These are phyloP conservation scores for Ogataea pignaliae DNA, from an alignment of 805 yeast genomes.

Conservation along the genomic window DNA sequence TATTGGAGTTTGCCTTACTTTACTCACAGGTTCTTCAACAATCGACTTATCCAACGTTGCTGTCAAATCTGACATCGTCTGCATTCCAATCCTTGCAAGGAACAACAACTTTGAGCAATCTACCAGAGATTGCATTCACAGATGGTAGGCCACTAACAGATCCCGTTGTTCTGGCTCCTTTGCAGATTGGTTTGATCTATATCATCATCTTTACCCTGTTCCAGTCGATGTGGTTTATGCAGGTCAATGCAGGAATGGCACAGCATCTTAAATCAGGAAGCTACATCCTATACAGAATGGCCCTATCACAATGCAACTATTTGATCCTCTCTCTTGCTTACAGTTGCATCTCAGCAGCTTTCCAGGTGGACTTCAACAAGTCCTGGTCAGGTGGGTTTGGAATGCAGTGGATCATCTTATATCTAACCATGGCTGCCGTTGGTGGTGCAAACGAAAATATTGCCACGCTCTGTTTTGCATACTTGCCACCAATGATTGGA, in stretches of 20 bases:
- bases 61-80: conserved; percentile 25
- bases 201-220: conserved; percentile 69
- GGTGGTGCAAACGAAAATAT: conserved; percentile 72
- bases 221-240: conserved; percentile 57
- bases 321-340: conserved; percentile 55
- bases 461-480: conserved; percentile 45
- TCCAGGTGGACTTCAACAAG: conserved; percentile 54
- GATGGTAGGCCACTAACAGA: conserved; percentile 51
- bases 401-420: conserved; percentile 68
- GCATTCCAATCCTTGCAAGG: conserved; percentile 18
- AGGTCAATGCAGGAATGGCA: conserved; percentile 48
- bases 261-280: conserved; percentile 37
- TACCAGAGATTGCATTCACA: conserved; percentile 16
- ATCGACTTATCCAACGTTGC: conserved; percentile 22
- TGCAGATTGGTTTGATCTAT: conserved; percentile 73
- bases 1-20: conserved; percentile 32
- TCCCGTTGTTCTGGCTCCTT: conserved; percentile 55
- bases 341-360: conserved; percentile 59
- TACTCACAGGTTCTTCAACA: conserved; percentile 20
- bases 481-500: conserved; percentile 61
- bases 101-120: conserved; percentile 14
- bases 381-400: conserved; percentile 66
- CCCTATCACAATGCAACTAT: conserved; percentile 47
- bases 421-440: conserved; percentile 66
- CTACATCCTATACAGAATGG: conserved; percentile 49